Evolutionary conservation across 169 alveolate genomes (phyloP), one percentile per base, ranked within the genome.

Genomic region (Cryptosporidium muris): DNA sequence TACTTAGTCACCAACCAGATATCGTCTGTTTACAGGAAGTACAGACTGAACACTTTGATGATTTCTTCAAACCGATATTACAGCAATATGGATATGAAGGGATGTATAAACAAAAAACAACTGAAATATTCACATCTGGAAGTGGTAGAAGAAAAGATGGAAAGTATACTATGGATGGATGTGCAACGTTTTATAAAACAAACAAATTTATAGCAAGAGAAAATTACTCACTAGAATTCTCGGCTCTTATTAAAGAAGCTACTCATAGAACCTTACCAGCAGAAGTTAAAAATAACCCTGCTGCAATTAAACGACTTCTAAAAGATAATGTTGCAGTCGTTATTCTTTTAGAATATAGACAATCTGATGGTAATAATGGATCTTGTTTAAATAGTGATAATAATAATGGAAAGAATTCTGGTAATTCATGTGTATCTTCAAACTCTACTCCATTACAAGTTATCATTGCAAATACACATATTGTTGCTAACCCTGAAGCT

Each of bases 251-350:
- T 25, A 88, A 90, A 56, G 92, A 80, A 64, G 92, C 92, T 51
- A 89, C 93, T 2, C 90, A 81, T n/a, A 65, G 89, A 51, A 81
- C 91, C 0, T 62, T 90, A 54, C 91, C 93, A n/a, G 82, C 88
- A 34, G 93, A 90, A 49, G 85, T 85, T 37, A 90, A 82, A 52
- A 82, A 90, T 38, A 90, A 91, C 63, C 91, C 90, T 5, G 89
- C 90, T 1, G 81, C 89, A 11, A 85, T 81, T 51, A 82, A 88
- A 58, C 51, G 92, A 52, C 80, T 90, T 11, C 68, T 91, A 45
- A 91, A 91, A 65, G 94, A 91, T 88, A 91, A 91, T 82, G 92
- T 91, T 51, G 95, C 93, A 4, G 81, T 92, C 49, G 89, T 89
- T 4, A 80, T 90, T 36, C 54, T 90, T 45, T 80, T 90, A 34